phyloP scores from a whole-genome alignment of 305 asterid species.

The Fraxinus latifolia region DNA sequence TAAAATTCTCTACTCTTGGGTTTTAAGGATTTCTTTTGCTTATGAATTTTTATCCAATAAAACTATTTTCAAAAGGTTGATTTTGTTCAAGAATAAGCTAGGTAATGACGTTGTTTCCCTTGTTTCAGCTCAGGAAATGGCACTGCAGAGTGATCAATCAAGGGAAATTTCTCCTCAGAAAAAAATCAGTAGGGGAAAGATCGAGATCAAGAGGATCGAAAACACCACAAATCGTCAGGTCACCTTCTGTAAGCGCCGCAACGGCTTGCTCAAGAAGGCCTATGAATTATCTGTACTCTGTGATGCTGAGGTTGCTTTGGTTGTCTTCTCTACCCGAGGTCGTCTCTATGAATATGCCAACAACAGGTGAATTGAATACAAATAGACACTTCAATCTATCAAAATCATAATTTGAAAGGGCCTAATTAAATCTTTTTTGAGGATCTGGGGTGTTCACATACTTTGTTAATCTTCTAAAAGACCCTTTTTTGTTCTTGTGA shows the following conservation, averaged over 20 bases:
- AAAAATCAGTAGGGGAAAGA: constrained; percentile 71
- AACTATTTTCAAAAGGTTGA: not conserved
- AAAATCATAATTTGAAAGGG: constrained; percentile 1
- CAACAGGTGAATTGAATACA: constrained; percentile 46
- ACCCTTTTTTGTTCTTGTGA: not conserved
- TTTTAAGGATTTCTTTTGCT: not conserved
- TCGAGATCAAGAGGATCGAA: constrained; percentile 86
- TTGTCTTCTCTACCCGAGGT: constrained; percentile 83
- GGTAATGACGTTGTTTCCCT: not conserved
- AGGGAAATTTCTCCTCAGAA: constrained; percentile 64
- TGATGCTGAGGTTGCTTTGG: constrained; percentile 82
- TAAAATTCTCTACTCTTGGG: not conserved
- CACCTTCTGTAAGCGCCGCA: constrained; percentile 85
- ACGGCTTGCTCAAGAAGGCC: constrained; percentile 75
- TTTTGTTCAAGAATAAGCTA: not conserved
- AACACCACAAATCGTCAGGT: constrained; percentile 92
- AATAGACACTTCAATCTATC: not conserved
- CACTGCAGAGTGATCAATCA: constrained; percentile 51
- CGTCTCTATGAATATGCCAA: constrained; percentile 87
- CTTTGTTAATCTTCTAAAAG: not conserved
- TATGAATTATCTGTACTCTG: constrained; percentile 83
- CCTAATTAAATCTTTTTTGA: not conserved
- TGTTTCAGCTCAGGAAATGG: constrained; percentile 41
- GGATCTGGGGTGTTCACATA: constrained; percentile 11
- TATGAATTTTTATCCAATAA: constrained; percentile 5